A percentile compares a stretch with the other conserved stretches of the same genome.
Conservation (phyloP, 495 filamentous ascomycete genomes). For the Penicillium argentinense region DNA sequence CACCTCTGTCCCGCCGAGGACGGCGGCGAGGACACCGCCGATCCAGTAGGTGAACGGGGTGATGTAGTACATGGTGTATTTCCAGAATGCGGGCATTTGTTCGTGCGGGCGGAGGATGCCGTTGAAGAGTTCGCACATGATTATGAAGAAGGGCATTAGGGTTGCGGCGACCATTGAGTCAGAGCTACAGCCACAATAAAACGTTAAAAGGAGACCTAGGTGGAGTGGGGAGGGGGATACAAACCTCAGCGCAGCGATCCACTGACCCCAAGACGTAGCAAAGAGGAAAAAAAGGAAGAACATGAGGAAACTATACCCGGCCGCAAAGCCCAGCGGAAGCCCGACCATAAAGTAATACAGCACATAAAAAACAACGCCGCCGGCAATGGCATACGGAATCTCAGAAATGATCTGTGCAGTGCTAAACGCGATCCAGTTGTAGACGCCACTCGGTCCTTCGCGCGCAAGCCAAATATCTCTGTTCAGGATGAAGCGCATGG, state of each 20-base stretch:
- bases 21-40: conserved; percentile 71
- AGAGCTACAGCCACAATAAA: conserved; percentile 42
- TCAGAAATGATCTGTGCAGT: conserved; percentile 70
- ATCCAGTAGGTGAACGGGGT: conserved; percentile 87
- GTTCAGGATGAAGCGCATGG: conserved; percentile 72
- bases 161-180: conserved; percentile 66
- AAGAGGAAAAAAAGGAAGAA: conserved; percentile 77
- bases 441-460: conserved; percentile 74
- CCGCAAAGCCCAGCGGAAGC: conserved; percentile 54
- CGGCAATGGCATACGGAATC: conserved; percentile 71
- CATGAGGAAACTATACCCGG: conserved; percentile 83
- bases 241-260: conserved; percentile 65
- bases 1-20: conserved; percentile 63
- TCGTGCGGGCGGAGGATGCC: conserved; percentile 78
- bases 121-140: conserved; percentile 60
- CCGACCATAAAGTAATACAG: conserved; percentile 73
- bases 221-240: no score
- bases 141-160: conserved; percentile 71
- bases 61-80: conserved; percentile 73
- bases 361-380: conserved; percentile 69
- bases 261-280: conserved; percentile 70
- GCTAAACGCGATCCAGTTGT: conserved; percentile 69
- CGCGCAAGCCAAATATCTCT: conserved; percentile 71
- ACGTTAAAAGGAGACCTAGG: background rate
- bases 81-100: conserved; percentile 80